Conservation (phyloP, 2,329 filamentous ascomycete genomes). For the Fusarium graminum region DNA sequence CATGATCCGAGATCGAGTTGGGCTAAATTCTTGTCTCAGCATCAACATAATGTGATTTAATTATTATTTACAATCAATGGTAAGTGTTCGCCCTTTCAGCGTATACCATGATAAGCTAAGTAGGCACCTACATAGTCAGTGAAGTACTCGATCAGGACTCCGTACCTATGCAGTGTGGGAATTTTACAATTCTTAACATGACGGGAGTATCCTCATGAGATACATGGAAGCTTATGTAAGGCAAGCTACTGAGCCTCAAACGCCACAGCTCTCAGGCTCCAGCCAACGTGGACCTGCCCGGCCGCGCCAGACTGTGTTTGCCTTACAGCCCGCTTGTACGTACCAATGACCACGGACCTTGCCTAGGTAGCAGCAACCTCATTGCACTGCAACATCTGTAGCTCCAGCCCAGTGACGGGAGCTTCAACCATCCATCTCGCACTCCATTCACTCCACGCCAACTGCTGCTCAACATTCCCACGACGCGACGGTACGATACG, state of each 20-base stretch:
- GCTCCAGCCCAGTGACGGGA: slow-evolving; percentile 39
- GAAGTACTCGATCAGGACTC: neutral
- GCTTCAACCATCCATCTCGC: slow-evolving; percentile 43
- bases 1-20: too few species aligned
- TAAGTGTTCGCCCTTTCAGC: too few species aligned
- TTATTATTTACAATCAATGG: too few species aligned
- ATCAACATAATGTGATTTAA: too few species aligned
- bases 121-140: too few species aligned
- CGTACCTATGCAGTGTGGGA: neutral
- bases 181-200: neutral
- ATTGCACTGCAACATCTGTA: slow-evolving; percentile 39
- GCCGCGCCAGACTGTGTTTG: slow-evolving; percentile 60
- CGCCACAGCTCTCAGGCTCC: slow-evolving; percentile 37
- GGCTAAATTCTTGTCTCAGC: too few species aligned
- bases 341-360: slow-evolving; percentile 38
- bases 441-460: slow-evolving; percentile 39
- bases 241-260: slow-evolving; percentile 22
- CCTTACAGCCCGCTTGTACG: slow-evolving; percentile 52
- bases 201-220: neutral
- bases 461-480: slow-evolving; percentile 20
- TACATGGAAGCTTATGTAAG: slow-evolving; percentile 7
- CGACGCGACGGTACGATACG: slow-evolving; percentile 17
- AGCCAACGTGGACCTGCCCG: slow-evolving; percentile 42
- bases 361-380: slow-evolving; percentile 25
- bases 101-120: too few species aligned